phyloP scores from a whole-genome alignment of 2,329 filamentous ascomycete species.

The Raffaelea ambrosiae region DNA sequence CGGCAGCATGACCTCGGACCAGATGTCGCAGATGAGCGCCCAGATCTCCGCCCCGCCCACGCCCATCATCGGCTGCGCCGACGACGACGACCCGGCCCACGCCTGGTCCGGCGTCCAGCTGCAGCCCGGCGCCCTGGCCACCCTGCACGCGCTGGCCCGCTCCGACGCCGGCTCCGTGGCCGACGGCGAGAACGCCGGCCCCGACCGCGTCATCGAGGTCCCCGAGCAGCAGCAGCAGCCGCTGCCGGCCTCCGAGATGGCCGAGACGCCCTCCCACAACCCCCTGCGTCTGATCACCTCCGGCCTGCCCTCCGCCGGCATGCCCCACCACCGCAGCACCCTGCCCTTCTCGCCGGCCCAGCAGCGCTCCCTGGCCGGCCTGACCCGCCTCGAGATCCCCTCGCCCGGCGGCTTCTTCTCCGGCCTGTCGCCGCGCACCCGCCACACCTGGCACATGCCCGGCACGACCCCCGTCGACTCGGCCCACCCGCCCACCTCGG shows the following conservation, averaged over 20 bases:
- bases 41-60: conserved; percentile 74
- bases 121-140: conserved; percentile 71
- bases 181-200: conserved; percentile 54
- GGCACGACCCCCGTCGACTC: conserved; percentile 41
- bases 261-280: conserved; percentile 45
- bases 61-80: conserved; percentile 56
- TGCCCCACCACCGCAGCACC: conserved; percentile 14
- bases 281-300: conserved; percentile 40
- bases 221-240: conserved; percentile 17
- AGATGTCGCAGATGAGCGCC: conserved; percentile 53
- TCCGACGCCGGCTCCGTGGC: conserved; percentile 42
- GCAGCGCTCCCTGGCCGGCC: conserved; percentile 55
- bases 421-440: conserved; percentile 64
- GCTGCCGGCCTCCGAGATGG: conserved; percentile 21
- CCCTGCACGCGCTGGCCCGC: conserved; percentile 64
- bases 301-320: conserved; percentile 14
- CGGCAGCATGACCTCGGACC: conserved; percentile 81
- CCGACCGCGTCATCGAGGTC: conserved; percentile 46
- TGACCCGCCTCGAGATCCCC: conserved; percentile 79
- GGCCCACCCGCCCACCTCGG: conserved; percentile 64
- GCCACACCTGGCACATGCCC: conserved; percentile 71
- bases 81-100: conserved; percentile 37
- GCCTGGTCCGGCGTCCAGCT: conserved; percentile 68
- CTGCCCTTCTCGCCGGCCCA: conserved; percentile 37
- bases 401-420: conserved; percentile 91